phyloP scores from a whole-genome alignment of 768 basidiomycete genomes.

The Pleurotus tuoliensis region DNA sequence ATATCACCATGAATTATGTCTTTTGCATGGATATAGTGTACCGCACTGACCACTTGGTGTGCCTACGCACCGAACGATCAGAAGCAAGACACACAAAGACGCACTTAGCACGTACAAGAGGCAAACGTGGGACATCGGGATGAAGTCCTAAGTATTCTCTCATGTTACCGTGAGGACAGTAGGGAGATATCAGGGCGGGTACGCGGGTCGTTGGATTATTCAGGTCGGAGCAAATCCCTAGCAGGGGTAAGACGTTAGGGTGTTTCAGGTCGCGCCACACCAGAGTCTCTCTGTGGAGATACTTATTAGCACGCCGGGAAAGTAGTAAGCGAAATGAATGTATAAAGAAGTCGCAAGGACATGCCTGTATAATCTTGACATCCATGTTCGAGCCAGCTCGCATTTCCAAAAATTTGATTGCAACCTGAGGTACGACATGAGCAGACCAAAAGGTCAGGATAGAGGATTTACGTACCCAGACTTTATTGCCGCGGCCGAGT shows the following conservation, averaged over 20 bases:
- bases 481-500: neutral
- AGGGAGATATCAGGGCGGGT: conserved; percentile 14
- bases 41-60: conserved; percentile 11
- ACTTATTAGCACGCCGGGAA: neutral
- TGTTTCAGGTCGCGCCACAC: conserved; percentile 8
- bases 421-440: neutral
- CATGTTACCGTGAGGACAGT: conserved; percentile 8
- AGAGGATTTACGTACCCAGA: neutral
- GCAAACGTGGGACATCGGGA: conserved; percentile 4
- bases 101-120: conserved; percentile 6
- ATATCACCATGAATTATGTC: conserved; percentile 17
- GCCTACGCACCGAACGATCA: conserved; percentile 5
- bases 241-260: conserved; percentile 7
- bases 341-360: neutral
- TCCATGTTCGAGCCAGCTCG: neutral
- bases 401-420: neutral
- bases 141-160: conserved; percentile 6
- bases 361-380: neutral
- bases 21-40: conserved; percentile 16
- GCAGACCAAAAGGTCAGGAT: neutral
- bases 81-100: too few species aligned
- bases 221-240: neutral
- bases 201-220: neutral
- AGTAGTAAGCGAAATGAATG: neutral
- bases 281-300: conserved; percentile 7